These are phyloP conservation scores for Annulohypoxylon moriforme DNA, from an alignment of 495 filamentous ascomycete genomes.

Conservation along the genomic window DNA sequence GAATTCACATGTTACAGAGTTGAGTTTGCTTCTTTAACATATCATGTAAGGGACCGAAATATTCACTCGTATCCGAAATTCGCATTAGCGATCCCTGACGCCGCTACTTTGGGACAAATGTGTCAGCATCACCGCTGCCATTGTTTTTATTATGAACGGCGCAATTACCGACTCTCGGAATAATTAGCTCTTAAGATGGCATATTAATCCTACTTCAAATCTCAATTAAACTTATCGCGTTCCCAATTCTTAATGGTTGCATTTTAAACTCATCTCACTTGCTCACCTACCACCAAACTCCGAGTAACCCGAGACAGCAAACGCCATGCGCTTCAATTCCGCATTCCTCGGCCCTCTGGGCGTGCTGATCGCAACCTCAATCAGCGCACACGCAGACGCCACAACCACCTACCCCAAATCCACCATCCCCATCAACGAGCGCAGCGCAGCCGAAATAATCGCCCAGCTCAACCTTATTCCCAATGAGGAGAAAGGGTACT, in stretches of 20 bases:
- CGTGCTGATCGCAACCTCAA: constrained; percentile 17
- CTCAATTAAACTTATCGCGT: neutral
- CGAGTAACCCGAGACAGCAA: neutral
- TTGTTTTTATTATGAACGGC: constrained; percentile 11
- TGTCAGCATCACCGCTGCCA: neutral
- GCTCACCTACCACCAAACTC: neutral
- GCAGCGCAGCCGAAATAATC: constrained; percentile 55
- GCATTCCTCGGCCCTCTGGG: constrained; percentile 2
- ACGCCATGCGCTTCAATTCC: constrained; percentile 17
- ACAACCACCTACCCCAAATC: neutral
- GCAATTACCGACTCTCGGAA: neutral
- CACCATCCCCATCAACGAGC: constrained; percentile 23
- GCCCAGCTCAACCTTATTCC: constrained; percentile 52
- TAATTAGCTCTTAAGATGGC: neutral
- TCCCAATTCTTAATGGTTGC: neutral
- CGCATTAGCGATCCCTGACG: constrained; percentile 1
- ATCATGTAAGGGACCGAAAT: neutral
- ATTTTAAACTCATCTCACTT: neutral
- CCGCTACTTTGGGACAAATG: neutral
- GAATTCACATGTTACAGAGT: neutral
- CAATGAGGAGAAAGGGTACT: constrained; percentile 61
- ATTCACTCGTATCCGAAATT: neutral
- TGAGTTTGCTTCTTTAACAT: neutral
- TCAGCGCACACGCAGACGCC: neutral
- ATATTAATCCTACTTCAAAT: neutral